Evolutionary conservation across 2,329 filamentous ascomycete genomes (phyloP).

Genomic region (Samsoniella hepiali): DNA sequence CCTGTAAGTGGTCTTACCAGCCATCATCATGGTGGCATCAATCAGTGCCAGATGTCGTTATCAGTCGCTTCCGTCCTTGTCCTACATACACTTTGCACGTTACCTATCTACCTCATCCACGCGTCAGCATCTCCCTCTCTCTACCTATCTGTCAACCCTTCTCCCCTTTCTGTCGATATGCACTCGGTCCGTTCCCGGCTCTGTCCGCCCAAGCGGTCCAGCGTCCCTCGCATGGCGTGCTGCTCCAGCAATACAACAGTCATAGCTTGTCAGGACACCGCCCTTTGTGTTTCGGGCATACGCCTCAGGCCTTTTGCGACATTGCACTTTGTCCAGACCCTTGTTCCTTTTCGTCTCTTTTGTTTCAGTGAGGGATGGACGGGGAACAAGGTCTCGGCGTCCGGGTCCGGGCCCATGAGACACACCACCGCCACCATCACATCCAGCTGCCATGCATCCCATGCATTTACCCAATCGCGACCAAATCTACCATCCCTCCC

Average conservation of each 20-base stretch:
- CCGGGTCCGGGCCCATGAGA: not conserved
- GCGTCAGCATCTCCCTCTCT: not conserved
- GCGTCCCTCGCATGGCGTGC: not conserved
- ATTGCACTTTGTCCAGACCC: not conserved
- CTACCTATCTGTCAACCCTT: not conserved
- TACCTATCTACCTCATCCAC: constrained; percentile 2
- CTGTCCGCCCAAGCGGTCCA: not conserved
- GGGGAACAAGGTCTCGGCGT: constrained; percentile 3
- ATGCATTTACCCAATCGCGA: not conserved
- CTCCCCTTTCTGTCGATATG: not conserved
- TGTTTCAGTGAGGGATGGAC: not conserved
- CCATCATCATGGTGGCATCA: constrained; percentile 9
- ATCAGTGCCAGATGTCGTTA: not conserved
- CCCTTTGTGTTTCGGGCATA: not conserved
- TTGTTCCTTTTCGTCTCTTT: not conserved
- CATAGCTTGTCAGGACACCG: not conserved
- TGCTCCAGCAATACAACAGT: too few species aligned
- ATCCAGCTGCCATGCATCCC: not conserved
- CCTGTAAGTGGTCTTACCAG: not conserved
- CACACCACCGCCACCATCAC: not conserved
- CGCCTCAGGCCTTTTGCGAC: not conserved
- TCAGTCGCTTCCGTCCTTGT: not conserved
- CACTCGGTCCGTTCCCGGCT: constrained; percentile 1
- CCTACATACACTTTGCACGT: not conserved
- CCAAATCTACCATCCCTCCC: not conserved